Base-by-base conservation (phyloP, 139 green algal species). In the Ulvella scutata region DNA sequence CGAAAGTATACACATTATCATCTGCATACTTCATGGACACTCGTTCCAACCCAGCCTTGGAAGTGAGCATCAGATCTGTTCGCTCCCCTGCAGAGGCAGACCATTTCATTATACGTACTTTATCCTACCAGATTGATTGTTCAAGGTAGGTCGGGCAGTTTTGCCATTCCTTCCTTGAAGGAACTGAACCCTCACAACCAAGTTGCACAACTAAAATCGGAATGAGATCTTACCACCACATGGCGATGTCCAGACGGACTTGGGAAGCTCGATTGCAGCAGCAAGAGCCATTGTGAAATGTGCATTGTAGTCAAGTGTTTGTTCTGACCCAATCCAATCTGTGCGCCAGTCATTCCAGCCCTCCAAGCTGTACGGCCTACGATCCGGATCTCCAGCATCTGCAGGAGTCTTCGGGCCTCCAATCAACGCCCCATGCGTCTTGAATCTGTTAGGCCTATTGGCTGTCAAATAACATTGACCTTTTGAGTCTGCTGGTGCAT, bases 281-380 rank as follows among this genome's bases (percentile, higher is more conserved):
- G 51, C 51, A 29, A 67, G 51, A 31, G 51, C 10, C 51, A 67
- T 26, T 36, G 51, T 67, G 2, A 31, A 67, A n/a, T 36, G 10
- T 29, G 51, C 51, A 67, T 67, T 67, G 51, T 67, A 67, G 51
- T 67, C 51, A 23, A 67, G 51, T 13, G 51, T 67, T 29, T 67
- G 51, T 26, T 67, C 51, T 23, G 51, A 67, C 33, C 51, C 51
- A 67, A 67, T 26, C 51, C 51, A 67, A 26, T 67, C 51, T 26
- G 33, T 67, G 13, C 51, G 10, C 51, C 51, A 67, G 51, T 67
- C 51, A 1, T 67, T 67, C 51, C 51, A 67, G 6, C 51, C 51
- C 51, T 67, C 13, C 20, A 67, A 23, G 20, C 51, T 67, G 51
- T 67, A 67, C 6, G 51, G n/a, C 9, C 6, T 26, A 34, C 51